A percentile compares a stretch with the other conserved stretches of the same genome.
Evolutionary conservation across 139 green algal genomes (phyloP).

Genomic region (Chlorella sorokiniana): DNA sequence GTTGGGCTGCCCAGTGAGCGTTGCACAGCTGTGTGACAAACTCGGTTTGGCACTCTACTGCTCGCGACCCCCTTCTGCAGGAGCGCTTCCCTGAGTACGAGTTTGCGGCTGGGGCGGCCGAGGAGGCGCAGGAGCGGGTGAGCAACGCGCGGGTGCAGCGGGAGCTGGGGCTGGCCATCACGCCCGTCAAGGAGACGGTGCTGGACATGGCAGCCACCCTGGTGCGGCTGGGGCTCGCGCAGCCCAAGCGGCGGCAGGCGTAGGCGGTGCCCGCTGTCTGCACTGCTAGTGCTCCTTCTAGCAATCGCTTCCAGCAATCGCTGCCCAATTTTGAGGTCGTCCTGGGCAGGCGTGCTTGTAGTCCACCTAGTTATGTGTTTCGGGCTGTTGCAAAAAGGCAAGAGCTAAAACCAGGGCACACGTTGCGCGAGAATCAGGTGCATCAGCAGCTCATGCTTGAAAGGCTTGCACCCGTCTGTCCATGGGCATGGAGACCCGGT

Average conservation of each 20-base stretch:
- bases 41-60: not conserved
- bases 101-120: conserved; percentile 11
- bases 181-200: conserved; percentile 39
- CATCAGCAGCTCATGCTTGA: too few relatives aligned
- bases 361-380: too few relatives aligned
- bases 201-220: conserved; percentile 53
- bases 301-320: too few relatives aligned
- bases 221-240: conserved; percentile 35
- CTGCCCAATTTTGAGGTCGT: too few relatives aligned
- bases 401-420: too few relatives aligned
- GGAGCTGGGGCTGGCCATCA: conserved; percentile 49
- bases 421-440: too few relatives aligned
- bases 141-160: conserved; percentile 40
- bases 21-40: not conserved
- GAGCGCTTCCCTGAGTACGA: conserved; percentile 41
- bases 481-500: too few relatives aligned
- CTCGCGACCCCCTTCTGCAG: not conserved
- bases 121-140: conserved; percentile 20
- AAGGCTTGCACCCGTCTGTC: too few relatives aligned
- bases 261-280: not conserved
- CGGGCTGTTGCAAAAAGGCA: too few relatives aligned
- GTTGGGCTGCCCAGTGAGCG: too few relatives aligned
- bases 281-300: too few relatives aligned
- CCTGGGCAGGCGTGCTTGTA: too few relatives aligned
- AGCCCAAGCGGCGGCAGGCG: not conserved